Base-by-base conservation (phyloP, 2,329 filamentous ascomycete species). In the Exophiala dermatitidis region DNA sequence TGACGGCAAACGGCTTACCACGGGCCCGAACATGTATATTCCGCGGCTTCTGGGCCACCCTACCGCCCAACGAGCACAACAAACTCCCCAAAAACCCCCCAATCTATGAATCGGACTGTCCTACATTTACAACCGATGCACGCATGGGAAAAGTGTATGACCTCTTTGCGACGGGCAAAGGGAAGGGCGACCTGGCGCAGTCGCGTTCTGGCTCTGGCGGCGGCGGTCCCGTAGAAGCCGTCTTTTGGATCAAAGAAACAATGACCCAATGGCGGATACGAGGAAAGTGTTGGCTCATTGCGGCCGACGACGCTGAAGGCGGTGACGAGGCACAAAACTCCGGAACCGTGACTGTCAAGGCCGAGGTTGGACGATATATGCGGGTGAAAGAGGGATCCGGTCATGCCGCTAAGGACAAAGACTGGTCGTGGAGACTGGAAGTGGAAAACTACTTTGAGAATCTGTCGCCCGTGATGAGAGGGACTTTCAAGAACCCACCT, bases 401-500 rank as follows among this genome's bases (percentile, higher is more conserved):
- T 1, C 61, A 63, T 29, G 62, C 66, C 4, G 65, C 65, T 8
- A 57, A 52, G 8, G 68, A 71, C 45, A 69, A 72, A 55, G 68
- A 74, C 1, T 95, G 90, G 88, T 85, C 80, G 61, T 96, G 89
- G 85, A 72, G 73, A 44, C 84, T 76, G 58, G 90, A 95, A 71
- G 69, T 96, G 36, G 90, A 87, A 47, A 87, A 81, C 46, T 88
- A 93, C 68, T 97, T 96, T 78, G 91, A 89, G 19, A 96, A 96
- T 68, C 71, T 93, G 62, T 85, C 81, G 61, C 91, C 91, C 4
- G 73, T 76, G 1, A 89, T 95, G 83, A 79, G 90, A 73, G 81
- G 81, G 6, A 78, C 80, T 5, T 90, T 90, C 68, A 84, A 82
- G 69, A 82, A 86, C 66, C 79, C 93, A 66, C 74, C 79, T 4